phyloP scores from a whole-genome alignment of 129 eudicot genomes.

The Centella asiatica region DNA sequence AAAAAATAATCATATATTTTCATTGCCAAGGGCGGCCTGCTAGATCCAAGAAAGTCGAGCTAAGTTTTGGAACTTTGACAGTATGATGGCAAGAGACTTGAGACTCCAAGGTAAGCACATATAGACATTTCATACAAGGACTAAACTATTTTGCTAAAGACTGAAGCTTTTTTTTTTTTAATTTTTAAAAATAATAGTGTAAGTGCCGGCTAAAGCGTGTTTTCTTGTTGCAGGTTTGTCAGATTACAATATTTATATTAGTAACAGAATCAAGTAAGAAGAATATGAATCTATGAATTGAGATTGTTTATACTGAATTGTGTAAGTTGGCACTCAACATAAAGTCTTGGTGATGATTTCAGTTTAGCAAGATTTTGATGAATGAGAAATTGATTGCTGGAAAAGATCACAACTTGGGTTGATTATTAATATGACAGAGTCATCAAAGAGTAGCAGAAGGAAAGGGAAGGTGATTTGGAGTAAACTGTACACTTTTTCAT shows the following conservation, averaged over 20 bases:
- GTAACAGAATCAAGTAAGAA: neutral
- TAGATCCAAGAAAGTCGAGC: constrained; percentile 15
- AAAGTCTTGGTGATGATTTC: neutral
- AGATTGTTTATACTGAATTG: neutral
- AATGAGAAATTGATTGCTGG: neutral
- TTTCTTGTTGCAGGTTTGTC: constrained; percentile 10
- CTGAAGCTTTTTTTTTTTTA: constrained; percentile 4
- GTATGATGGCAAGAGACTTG: neutral
- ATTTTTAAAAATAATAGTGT: no score
- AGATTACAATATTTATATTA: neutral
- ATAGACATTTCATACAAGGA: constrained; percentile 2
- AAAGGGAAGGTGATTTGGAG: constrained; percentile 47
- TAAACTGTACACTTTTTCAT: constrained; percentile 45
- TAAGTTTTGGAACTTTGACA: constrained; percentile 1
- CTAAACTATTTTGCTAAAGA: constrained; percentile 4
- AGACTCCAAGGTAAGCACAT: neutral
- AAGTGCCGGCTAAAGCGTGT: neutral
- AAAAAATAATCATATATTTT: neutral
- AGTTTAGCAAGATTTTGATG: neutral
- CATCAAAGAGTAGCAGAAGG: constrained; percentile 23
- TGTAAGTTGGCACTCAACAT: neutral
- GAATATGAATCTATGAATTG: neutral
- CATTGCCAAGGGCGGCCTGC: constrained; percentile 14
- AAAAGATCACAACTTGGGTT: neutral
- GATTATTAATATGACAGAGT: constrained; percentile 12